Evolutionary conservation across 352 stramenopile species (phyloP), one percentile per base, ranked within the genome.

Genomic region (Globisporangium mamillatum): DNA sequence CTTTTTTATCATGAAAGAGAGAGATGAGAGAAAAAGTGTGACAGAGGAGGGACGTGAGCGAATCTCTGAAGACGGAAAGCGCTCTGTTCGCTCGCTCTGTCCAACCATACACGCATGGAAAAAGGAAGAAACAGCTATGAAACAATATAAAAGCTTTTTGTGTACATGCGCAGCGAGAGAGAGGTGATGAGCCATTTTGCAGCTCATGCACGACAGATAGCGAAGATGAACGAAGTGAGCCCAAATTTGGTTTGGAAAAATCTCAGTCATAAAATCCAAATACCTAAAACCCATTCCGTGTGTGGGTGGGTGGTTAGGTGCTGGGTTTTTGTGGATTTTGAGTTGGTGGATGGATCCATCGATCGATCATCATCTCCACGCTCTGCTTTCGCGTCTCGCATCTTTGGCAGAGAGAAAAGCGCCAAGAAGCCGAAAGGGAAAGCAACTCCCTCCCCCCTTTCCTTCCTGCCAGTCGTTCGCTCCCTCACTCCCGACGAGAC

Each of bases 131-230:
- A 59, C 25, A 60, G 8, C 9, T n/a, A 38, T 14, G 36, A 20
- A 60, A 36, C 55, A 60, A 60, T 32, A 25, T 60, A 41, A 52
- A 38, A 44, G 22, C 27, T 27, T 60, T 60, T 60, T 60, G 55
- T 60, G 55, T 60, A 60, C 27, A 60, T 44, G 55, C 18, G 44
- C 32, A 38, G 32, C 32, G 32, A 38, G 32, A 38, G 32, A 38
- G 29, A 32, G 32, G 32, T 38, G 32, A 38, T 38, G 32, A 38
- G 32, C 32, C 32, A 10, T 38, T 38, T 38, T 38, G 32, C 32
- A 38, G 32, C 32, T 38, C 32, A 10, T 38, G 32, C 32, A 38
- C 32, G 8, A 38, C 32, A 38, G 6, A 38, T 10, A 38, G 32
- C 32, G 32, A 38, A 38, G 7, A 38, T 38, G 32, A 38, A 38